These are phyloP conservation scores for Aspergillus hancockii DNA, from an alignment of 495 filamentous ascomycete species.

Conservation along the genomic window DNA sequence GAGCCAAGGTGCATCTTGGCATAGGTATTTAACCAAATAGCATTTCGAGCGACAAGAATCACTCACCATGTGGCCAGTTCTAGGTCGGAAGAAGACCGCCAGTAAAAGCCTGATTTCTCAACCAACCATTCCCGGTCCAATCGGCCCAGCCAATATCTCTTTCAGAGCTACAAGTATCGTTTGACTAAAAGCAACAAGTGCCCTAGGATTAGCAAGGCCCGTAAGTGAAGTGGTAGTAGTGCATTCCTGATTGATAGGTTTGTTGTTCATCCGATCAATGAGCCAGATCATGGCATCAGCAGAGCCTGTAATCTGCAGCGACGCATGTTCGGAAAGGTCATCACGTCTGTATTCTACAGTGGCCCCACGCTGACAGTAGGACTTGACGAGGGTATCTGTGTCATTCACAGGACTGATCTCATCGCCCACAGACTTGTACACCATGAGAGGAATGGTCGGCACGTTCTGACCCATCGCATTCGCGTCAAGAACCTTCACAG, in stretches of 20 bases:
- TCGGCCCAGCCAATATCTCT: not conserved
- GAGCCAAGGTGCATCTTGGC: too few species aligned
- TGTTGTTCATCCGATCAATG: constrained; percentile 23
- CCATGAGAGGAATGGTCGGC: constrained; percentile 46
- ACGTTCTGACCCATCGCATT: constrained; percentile 26
- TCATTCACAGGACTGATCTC: constrained; percentile 40
- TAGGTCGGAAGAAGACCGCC: not conserved
- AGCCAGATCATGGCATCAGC: constrained; percentile 27
- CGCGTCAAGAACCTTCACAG: constrained; percentile 11
- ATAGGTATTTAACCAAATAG: too few species aligned
- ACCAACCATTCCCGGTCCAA: not conserved
- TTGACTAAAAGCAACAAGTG: constrained; percentile 13
- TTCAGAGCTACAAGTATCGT: not conserved
- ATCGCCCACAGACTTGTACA: constrained; percentile 52
- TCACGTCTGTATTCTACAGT: constrained; percentile 22
- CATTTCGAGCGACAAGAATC: too few species aligned
- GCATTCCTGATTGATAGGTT: constrained; percentile 14
- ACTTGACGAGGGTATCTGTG: constrained; percentile 43
- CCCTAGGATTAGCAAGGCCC: constrained; percentile 13
- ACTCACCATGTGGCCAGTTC: too few species aligned
- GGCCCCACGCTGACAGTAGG: constrained; percentile 34
- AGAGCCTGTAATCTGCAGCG: constrained; percentile 17
- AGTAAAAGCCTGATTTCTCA: not conserved
- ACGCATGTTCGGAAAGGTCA: constrained; percentile 19
- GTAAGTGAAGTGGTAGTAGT: constrained; percentile 17